Conservation (phyloP, 768 basidiomycete genomes). For the Leccinum incarnatum region DNA sequence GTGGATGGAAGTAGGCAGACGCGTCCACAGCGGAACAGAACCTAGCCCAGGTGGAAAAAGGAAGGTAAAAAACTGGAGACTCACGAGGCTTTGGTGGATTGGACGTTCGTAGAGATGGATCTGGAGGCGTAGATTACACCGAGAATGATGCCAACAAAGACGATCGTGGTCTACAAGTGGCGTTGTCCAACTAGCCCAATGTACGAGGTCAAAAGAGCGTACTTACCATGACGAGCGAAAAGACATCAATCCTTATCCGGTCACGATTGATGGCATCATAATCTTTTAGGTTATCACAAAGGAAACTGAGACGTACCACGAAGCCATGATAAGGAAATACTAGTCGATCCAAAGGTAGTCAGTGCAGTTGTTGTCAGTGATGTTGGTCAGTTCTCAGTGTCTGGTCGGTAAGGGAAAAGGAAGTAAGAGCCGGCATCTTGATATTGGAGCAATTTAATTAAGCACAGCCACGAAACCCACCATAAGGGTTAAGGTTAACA, state of each 20-base stretch:
- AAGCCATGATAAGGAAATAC: slow-evolving; percentile 11
- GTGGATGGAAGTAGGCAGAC: neutral
- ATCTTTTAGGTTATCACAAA: neutral
- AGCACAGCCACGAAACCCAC: neutral
- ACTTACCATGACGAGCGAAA: slow-evolving; percentile 15
- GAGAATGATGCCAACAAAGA: slow-evolving; percentile 47
- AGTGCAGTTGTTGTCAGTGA: too few species aligned
- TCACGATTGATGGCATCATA: neutral
- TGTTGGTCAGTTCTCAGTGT: too few species aligned
- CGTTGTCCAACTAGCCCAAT: neutral
- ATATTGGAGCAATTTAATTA: neutral
- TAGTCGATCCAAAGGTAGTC: too few species aligned
- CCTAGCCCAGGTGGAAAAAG: too few species aligned
- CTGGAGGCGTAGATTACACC: slow-evolving; percentile 39
- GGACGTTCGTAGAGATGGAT: slow-evolving; percentile 40
- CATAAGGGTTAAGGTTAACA: neutral
- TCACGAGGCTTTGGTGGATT: slow-evolving; percentile 55
- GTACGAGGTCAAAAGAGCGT: neutral
- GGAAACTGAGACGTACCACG: slow-evolving; percentile 5
- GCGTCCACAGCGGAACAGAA: neutral
- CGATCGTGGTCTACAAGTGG: slow-evolving; percentile 40
- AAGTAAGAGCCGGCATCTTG: neutral
- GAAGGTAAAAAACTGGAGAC: slow-evolving; percentile 19
- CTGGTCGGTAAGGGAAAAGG: neutral
- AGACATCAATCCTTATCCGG: slow-evolving; percentile 16